These are phyloP conservation scores for Asclepias syriaca DNA, from an alignment of 257 asterid species.

Conservation along the genomic window DNA sequence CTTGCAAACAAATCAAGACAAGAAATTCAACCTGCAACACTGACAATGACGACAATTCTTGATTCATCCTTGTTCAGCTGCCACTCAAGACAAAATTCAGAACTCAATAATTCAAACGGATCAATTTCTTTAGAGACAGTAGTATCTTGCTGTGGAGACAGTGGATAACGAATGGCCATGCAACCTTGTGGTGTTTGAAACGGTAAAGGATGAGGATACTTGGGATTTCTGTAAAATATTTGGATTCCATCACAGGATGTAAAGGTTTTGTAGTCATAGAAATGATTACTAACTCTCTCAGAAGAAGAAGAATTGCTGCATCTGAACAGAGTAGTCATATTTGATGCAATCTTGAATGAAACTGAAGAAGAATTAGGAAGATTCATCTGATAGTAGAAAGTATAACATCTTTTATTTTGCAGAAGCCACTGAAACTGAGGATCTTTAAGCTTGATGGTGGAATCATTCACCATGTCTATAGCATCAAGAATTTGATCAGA, in stretches of 20 bases:
- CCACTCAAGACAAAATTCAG: background rate
- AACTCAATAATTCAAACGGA: background rate
- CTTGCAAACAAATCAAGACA: background rate
- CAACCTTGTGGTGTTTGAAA: background rate
- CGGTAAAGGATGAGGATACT: too few relatives aligned
- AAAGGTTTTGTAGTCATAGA: background rate
- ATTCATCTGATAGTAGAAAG: background rate
- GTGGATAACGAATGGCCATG: background rate
- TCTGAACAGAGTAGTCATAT: background rate
- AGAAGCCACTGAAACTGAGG: background rate
- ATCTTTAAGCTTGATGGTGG: background rate
- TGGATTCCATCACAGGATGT: background rate
- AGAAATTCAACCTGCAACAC: background rate
- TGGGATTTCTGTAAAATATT: background rate
- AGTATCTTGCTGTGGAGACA: background rate
- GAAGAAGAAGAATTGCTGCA: background rate
- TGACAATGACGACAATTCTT: background rate
- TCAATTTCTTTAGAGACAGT: background rate
- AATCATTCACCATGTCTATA: too few relatives aligned
- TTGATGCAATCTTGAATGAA: background rate
- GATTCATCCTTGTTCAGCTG: background rate
- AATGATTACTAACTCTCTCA: too few relatives aligned
- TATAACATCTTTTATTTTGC: background rate
- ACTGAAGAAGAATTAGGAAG: constrained; percentile 8
- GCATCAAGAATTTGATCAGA: background rate